These are phyloP conservation scores for Ceratocystis eucalypticola DNA, from an alignment of 2,329 filamentous ascomycete genomes.

Conservation along the genomic window DNA sequence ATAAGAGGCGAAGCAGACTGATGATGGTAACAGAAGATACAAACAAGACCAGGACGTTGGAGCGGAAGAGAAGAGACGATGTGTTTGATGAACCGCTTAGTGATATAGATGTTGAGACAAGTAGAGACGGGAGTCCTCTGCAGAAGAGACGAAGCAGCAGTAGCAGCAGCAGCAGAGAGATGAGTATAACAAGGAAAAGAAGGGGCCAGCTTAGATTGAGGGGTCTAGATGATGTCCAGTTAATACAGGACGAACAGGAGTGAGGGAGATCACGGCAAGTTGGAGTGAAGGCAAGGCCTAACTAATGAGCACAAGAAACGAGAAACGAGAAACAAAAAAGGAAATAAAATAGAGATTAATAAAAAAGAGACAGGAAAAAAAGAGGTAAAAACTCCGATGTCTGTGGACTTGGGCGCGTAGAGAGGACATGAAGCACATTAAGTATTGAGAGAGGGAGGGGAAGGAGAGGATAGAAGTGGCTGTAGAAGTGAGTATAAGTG, in stretches of 20 bases:
- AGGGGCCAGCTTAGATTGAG: too few relatives aligned
- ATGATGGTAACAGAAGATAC: not conserved
- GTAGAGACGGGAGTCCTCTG: too few relatives aligned
- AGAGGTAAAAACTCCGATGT: not conserved
- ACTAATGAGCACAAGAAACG: too few relatives aligned
- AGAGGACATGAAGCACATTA: not conserved
- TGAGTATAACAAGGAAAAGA: too few relatives aligned
- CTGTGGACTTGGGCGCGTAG: not conserved
- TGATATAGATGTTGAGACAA: too few relatives aligned
- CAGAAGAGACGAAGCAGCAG: too few relatives aligned
- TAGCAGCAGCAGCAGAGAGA: too few relatives aligned
- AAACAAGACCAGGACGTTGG: too few relatives aligned
- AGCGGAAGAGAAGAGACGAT: not conserved
- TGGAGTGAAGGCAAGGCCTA: too few relatives aligned
- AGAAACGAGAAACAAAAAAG: not conserved
- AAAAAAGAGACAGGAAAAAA: not conserved
- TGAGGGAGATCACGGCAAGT: not conserved
- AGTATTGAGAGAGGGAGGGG: not conserved
- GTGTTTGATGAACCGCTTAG: too few relatives aligned
- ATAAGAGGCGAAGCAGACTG: conserved; percentile 11
- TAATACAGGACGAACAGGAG: not conserved
- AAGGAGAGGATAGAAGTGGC: too few relatives aligned
- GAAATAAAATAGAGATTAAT: not conserved
- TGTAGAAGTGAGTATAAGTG: too few relatives aligned
- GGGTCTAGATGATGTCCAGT: not conserved